Base-by-base conservation (phyloP, 2,329 filamentous ascomycete genomes). In the Xylaria sp. region DNA sequence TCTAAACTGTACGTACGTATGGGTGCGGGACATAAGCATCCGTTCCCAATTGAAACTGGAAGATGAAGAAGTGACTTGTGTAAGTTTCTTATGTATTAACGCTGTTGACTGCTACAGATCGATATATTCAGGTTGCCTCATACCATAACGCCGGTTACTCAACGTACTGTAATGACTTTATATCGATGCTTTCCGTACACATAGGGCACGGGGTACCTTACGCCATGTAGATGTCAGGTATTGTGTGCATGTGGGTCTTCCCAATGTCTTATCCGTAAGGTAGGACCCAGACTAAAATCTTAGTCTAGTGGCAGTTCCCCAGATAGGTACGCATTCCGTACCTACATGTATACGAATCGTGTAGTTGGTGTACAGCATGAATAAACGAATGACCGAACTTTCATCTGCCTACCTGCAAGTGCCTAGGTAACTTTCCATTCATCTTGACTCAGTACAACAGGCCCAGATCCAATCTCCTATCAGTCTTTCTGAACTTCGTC, bases 371-470 rank as follows among this genome's bases (percentile, higher is more conserved):
- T 54, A 55, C 32, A 32, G 46, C 37, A 37, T 60, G 56, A 60
- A n/a, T 44, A 57, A 20, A 46, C 28, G 37, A 58, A 50, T 41
- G 39, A 25, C 62, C 41, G 4, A 64, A 39, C 50, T 15, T 64
- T 64, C 51, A 28, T 28, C 28, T 28, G 28, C 28, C 28, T 28
- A 28, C 28, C 28, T 28, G 28, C 28, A 25, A 25, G 23, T 25
- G 23, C 23, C 3, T 28, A 28, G 2, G 28, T 60, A 20, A 50
- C 39, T 34, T 52, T 39, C 18, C 20, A 48, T 50, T 41, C 20
- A 60, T 56, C 55, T 62, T 63, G 63, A 69, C 63, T 69, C 63
- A 18, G 41, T 39, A 34, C 66, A 58, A 59, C 62, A 34, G 37
- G 41, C 61, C 51, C 12, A 46, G n/a, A 62, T 57, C 13, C 28